A percentile compares a stretch with the other conserved stretches of the same genome.
Evolutionary conservation across 2,329 filamentous ascomycete species (phyloP).

Genomic region (Alternaria gansuensis): DNA sequence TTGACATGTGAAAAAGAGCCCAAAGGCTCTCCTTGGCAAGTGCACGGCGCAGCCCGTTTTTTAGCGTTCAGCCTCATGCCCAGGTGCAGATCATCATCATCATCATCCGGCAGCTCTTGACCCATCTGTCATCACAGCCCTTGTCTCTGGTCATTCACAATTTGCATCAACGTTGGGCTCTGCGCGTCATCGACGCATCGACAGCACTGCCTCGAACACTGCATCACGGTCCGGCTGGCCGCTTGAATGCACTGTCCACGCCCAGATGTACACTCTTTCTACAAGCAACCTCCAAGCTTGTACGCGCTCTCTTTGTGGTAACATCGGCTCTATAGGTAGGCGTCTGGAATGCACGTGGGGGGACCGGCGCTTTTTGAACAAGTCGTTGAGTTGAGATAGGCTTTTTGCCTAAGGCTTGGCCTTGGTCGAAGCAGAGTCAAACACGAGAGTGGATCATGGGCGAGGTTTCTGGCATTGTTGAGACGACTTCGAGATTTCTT

Average conservation of each 20-base stretch:
- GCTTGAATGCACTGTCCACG: slow-evolving; percentile 16
- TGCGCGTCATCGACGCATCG: slow-evolving; percentile 1
- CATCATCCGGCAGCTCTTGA: slow-evolving; percentile 13
- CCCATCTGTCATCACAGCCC: slow-evolving; percentile 5
- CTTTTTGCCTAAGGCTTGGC: slow-evolving; percentile 37
- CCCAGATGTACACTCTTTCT: slow-evolving; percentile 5
- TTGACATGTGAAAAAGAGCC: slow-evolving; percentile 12
- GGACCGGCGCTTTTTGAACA: slow-evolving; percentile 17
- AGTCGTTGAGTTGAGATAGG: slow-evolving; percentile 25
- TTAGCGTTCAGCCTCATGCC: slow-evolving; percentile 19
- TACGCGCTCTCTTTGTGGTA: slow-evolving; percentile 10
- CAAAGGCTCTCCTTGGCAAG: slow-evolving; percentile 9
- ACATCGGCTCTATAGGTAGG: slow-evolving; percentile 8
- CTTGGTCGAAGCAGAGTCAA: slow-evolving; percentile 33
- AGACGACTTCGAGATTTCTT: slow-evolving; percentile 24
- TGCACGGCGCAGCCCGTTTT: slow-evolving; percentile 17
- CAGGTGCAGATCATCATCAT: slow-evolving; percentile 19
- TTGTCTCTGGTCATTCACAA: slow-evolving; percentile 9
- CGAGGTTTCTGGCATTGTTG: slow-evolving; percentile 30
- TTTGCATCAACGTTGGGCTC: slow-evolving; percentile 10
- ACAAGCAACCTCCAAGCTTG: slow-evolving; percentile 1
- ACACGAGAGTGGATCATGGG: slow-evolving; percentile 32
- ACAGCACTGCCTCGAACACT: slow-evolving; percentile 6
- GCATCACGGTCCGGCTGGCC: slow-evolving; percentile 9
- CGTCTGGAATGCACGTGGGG: slow-evolving; percentile 16